Percentiles rank a stretch among this genome's conserved stretches.
Evolutionary conservation across 768 basidiomycete genomes (phyloP).

Genomic region (Galerina marginata): DNA sequence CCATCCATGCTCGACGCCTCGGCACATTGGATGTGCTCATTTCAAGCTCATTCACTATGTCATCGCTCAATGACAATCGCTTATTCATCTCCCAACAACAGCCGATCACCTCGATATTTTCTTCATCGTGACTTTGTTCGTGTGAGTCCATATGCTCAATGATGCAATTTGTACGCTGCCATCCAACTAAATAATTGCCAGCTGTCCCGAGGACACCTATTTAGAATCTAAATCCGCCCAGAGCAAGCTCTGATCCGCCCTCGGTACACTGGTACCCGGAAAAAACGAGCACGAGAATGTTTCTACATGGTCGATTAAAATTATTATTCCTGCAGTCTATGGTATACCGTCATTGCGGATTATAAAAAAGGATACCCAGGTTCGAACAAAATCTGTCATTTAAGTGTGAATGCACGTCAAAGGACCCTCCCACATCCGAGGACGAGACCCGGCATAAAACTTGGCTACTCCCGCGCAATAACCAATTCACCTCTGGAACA

Average conservation of each 20-base stretch:
- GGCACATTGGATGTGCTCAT: not conserved
- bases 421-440: not conserved
- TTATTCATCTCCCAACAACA: conserved; percentile 4
- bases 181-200: too few relatives aligned
- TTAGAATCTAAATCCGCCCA: not conserved
- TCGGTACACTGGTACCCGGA: too few relatives aligned
- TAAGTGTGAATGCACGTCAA: conserved; percentile 1
- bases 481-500: not conserved
- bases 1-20: not conserved
- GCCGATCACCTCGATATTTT: not conserved
- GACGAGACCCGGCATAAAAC: not conserved
- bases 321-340: too few relatives aligned
- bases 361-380: not conserved
- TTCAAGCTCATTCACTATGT: conserved; percentile 1
- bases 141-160: not conserved
- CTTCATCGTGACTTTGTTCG: not conserved
- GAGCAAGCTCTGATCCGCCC: conserved; percentile 4
- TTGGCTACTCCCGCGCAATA: not conserved
- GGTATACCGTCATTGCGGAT: not conserved
- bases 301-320: too few relatives aligned
- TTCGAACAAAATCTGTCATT: conserved; percentile 2
- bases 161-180: not conserved
- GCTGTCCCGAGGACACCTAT: too few relatives aligned
- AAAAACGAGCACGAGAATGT: too few relatives aligned
- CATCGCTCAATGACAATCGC: not conserved